Evolutionary conservation across 768 basidiomycete species (phyloP), one percentile per base, ranked within the genome.

Genomic region (Tulasnella sp.): DNA sequence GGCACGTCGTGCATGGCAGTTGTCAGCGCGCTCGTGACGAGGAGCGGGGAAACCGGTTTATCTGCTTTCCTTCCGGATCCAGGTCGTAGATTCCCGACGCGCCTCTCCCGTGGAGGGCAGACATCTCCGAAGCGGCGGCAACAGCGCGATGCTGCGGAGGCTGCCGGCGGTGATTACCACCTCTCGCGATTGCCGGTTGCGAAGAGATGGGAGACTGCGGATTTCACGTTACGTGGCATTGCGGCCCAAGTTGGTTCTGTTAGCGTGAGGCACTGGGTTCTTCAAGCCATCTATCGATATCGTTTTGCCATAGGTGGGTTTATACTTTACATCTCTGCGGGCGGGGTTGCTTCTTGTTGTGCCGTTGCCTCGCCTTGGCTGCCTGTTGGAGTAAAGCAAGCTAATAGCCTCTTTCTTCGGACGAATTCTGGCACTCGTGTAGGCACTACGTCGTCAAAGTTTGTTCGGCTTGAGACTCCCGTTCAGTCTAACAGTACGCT

Each of bases 51-150:
- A 23, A 72, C 39, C 29, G 83, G 83, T 5, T 74, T 84, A 15
- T 79, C 79, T 15, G 81, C 82, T 0, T 82, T 84, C 77, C 67
- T 84, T 6, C 83, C 83, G 10, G 57, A 42, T 23, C 20, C 18
- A 5, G 70, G 42, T 29, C 70, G 75, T 6, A 74, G 23, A 32
- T 70, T 81, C 76, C 74, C 44, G 20, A 37, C 74, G 29, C 73
- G 73, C 7, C 37, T 35, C 13, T 40, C 35, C 0, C 15, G 26
- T 20, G 26, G 15, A 40, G 48, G 23, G 16, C 15, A 7, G 15
- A 23, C 44, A 46, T 46, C 18, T 11, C 44, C 44, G 44, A 46
- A 46, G 44, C 44, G 44, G 11, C 18, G 70, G 70, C 10, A 23
- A 44, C 73, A 20, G 16, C 70, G 44, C 20, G 26, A 10, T 44